Percentiles rank a stretch among this genome's conserved stretches.
phyloP scores from a whole-genome alignment of 768 basidiomycete species.

The Udeniomyces megalosporus region DNA sequence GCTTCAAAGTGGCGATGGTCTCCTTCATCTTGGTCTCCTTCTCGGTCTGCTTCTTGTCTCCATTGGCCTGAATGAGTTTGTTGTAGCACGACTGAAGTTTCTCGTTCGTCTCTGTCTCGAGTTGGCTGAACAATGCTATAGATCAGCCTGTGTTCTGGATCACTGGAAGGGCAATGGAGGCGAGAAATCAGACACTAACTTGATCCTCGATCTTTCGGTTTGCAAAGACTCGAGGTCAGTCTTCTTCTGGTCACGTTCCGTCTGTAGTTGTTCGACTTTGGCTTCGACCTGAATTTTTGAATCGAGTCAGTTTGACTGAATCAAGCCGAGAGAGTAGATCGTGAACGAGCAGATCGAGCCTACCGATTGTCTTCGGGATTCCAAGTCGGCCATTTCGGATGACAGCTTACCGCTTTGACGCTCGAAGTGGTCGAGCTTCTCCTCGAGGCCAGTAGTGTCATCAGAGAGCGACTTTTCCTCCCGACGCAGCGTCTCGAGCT shows the following conservation, averaged over 20 bases:
- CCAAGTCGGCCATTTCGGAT: slow-evolving; percentile 26
- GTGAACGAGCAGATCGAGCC: slow-evolving; percentile 11
- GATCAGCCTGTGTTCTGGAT: no score
- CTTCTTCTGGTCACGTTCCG: slow-evolving; percentile 43
- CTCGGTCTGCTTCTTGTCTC: slow-evolving; percentile 74
- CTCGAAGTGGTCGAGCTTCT: slow-evolving; percentile 50
- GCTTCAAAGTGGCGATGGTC: slow-evolving; percentile 61
- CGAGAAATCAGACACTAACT: slow-evolving; percentile 35
- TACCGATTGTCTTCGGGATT: slow-evolving; percentile 46
- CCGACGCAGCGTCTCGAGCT: slow-evolving; percentile 58
- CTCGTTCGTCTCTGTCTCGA: slow-evolving; percentile 82
- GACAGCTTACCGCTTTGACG: slow-evolving; percentile 39
- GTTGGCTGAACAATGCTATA: slow-evolving; percentile 62
- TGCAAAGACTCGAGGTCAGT: slow-evolving; percentile 72
- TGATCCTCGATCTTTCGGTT: slow-evolving; percentile 62
- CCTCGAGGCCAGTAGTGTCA: slow-evolving; percentile 39
- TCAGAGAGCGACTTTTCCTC: slow-evolving; percentile 51
- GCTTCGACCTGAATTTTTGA: slow-evolving; percentile 32
- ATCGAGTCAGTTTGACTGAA: neutral
- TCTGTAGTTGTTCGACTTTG: slow-evolving; percentile 42
- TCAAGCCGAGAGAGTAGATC: slow-evolving; percentile 18
- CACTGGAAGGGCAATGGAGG: neutral
- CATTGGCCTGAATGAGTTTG: slow-evolving; percentile 75
- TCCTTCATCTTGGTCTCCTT: slow-evolving; percentile 71
- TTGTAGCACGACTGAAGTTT: slow-evolving; percentile 66